Evolutionary conservation across 2,329 filamentous ascomycete genomes (phyloP).

Genomic region (Fusarium humuli): DNA sequence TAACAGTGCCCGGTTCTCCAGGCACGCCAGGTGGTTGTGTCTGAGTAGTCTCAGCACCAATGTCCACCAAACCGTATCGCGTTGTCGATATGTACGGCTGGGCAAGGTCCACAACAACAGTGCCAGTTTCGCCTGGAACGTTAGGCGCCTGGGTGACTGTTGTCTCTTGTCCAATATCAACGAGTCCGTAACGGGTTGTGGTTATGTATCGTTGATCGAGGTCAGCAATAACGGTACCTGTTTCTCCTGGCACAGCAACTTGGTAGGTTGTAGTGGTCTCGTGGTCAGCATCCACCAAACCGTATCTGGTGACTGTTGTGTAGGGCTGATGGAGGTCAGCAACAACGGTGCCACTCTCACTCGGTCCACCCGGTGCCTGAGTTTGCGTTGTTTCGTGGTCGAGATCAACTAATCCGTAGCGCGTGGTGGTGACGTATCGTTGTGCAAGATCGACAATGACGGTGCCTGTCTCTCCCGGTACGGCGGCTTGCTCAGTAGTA

Average conservation of each 20-base stretch:
- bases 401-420: neutral
- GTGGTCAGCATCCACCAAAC: neutral
- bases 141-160: neutral
- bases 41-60: neutral
- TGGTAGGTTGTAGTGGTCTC: neutral
- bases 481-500: neutral
- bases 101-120: neutral
- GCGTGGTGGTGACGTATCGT: neutral
- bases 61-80: neutral
- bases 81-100: neutral
- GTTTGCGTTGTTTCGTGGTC: neutral
- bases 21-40: neutral
- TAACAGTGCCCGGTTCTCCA: neutral
- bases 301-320: neutral
- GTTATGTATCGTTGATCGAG: slow-evolving; percentile 1
- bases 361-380: neutral
- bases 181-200: neutral
- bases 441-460: neutral
- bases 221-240: neutral
- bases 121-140: neutral
- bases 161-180: neutral
- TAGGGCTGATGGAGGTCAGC: neutral
- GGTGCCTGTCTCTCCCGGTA: neutral
- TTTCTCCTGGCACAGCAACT: neutral
- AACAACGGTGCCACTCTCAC: neutral